These are phyloP conservation scores for Wakefieldia striispora DNA, from an alignment of 768 basidiomycete genomes.

Conservation along the genomic window DNA sequence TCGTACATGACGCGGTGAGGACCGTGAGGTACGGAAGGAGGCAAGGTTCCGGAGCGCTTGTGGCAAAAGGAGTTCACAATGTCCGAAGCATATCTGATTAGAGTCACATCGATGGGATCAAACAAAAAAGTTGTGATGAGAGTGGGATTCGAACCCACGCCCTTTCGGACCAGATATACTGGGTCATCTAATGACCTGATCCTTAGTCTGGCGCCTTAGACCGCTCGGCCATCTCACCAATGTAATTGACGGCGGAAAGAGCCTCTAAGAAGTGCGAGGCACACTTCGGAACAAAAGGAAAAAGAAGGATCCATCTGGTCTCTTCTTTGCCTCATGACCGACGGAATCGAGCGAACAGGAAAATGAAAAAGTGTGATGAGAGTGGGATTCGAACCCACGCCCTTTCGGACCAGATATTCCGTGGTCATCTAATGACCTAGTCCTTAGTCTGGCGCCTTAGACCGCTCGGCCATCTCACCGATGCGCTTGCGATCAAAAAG, in stretches of 20 bases:
- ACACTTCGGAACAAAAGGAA: no score
- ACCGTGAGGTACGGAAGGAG: no score
- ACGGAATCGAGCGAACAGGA: not conserved
- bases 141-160: constrained; percentile 44
- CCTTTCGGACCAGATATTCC: constrained; percentile 37
- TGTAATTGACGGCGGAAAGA: no score
- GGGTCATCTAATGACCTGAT: constrained; percentile 31
- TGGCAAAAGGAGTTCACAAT: no score
- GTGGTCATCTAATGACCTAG: constrained; percentile 30
- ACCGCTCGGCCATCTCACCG: constrained; percentile 57
- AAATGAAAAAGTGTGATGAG: constrained; percentile 20
- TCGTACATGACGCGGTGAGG: no score
- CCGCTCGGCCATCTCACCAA: constrained; percentile 55
- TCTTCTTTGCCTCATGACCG: no score
- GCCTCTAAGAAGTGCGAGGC: no score
- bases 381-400: constrained; percentile 44
- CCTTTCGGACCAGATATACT: constrained; percentile 37
- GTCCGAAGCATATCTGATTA: no score
- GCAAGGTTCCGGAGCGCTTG: no score
- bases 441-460: constrained; percentile 63
- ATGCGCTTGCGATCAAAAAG: constrained; percentile 3
- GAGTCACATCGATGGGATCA: no score
- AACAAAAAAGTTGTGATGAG: constrained; percentile 21
- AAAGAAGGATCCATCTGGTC: no score
- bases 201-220: constrained; percentile 64